Conservation (phyloP, 257 asterid genomes). For the Schizonepeta tenuifolia region DNA sequence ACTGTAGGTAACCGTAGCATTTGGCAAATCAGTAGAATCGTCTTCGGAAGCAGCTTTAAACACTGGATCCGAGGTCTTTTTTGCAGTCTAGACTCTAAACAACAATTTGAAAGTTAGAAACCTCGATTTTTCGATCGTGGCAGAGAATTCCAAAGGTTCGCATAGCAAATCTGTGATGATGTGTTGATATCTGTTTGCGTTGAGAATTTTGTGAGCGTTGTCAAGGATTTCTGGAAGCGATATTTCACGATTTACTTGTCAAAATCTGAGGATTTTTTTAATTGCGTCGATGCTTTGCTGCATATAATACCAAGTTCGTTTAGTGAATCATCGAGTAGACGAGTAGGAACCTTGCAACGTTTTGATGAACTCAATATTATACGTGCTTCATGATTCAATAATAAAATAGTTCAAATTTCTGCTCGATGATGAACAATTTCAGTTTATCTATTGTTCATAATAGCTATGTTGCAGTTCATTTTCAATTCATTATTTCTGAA, state of each 20-base stretch:
- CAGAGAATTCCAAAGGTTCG: too few relatives aligned
- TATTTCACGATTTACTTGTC: neutral
- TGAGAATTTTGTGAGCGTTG: neutral
- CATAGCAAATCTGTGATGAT: too few relatives aligned
- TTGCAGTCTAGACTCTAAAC: too few relatives aligned
- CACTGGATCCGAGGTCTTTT: too few relatives aligned
- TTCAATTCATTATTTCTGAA: neutral
- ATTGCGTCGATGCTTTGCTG: slow-evolving; percentile 4
- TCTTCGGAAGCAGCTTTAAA: too few relatives aligned
- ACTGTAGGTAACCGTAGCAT: too few relatives aligned
- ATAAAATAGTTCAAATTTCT: neutral
- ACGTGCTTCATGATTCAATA: slow-evolving; percentile 16
- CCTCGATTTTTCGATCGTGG: too few relatives aligned
- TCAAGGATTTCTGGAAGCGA: neutral
- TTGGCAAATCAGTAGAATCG: too few relatives aligned
- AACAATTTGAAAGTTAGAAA: too few relatives aligned
- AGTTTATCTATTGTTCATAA: neutral
- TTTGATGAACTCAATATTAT: neutral
- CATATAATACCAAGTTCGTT: neutral
- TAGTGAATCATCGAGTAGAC: neutral
- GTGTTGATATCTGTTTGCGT: too few relatives aligned
- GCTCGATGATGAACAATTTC: neutral
- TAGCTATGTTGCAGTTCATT: slow-evolving; percentile 10
- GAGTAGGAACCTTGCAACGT: neutral
- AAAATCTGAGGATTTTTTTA: neutral